These are phyloP conservation scores for Boeremia exigua DNA, from an alignment of 2,329 filamentous ascomycete species.

Conservation along the genomic window DNA sequence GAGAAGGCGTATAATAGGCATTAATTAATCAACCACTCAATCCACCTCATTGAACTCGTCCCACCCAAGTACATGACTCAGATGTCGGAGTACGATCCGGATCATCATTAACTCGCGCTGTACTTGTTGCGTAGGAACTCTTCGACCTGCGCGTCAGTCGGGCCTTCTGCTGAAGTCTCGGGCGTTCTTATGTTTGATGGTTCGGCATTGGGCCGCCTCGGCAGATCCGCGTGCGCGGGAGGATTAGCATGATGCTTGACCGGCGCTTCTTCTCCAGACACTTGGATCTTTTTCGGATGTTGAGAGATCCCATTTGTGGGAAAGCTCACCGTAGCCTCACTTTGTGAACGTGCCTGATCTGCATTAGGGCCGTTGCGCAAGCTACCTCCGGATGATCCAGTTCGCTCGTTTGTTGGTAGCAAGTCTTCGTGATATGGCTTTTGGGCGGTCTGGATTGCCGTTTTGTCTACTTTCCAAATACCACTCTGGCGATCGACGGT, in stretches of 20 bases:
- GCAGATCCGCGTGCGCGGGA: slow-evolving; percentile 4
- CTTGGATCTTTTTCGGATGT: background rate
- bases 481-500: slow-evolving; percentile 34
- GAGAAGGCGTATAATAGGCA: slow-evolving; percentile 8
- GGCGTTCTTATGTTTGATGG: background rate
- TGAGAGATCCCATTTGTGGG: background rate
- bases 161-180: slow-evolving; percentile 4
- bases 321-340: background rate
- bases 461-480: slow-evolving; percentile 41
- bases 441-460: slow-evolving; percentile 27
- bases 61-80: background rate
- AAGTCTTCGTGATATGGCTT: slow-evolving; percentile 41
- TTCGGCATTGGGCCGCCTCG: background rate
- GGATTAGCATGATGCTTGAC: slow-evolving; percentile 6
- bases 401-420: slow-evolving; percentile 32
- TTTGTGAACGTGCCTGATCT: background rate
- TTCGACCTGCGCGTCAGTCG: slow-evolving; percentile 29
- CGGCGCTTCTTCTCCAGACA: slow-evolving; percentile 8
- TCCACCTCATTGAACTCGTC: background rate
- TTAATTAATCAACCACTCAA: slow-evolving; percentile 1
- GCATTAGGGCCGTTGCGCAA: background rate
- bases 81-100: background rate
- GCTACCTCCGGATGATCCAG: background rate
- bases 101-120: slow-evolving; percentile 18
- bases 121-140: slow-evolving; percentile 29